These are phyloP conservation scores for Leccinum obscurum DNA, from an alignment of 768 basidiomycete species.

Conservation along the genomic window DNA sequence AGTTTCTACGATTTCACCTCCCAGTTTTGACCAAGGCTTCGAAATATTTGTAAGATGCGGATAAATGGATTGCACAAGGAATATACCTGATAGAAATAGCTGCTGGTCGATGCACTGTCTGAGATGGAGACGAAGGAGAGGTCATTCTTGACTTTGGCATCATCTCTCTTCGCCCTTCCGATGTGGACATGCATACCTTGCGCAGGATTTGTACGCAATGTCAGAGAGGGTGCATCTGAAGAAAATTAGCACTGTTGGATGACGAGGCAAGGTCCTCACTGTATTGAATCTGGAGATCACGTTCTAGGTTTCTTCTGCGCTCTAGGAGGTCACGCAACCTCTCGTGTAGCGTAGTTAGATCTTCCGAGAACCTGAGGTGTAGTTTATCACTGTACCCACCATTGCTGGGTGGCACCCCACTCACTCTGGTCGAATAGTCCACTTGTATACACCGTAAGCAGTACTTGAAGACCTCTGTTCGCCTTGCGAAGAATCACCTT, in stretches of 20 bases:
- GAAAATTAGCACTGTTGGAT: slow-evolving; percentile 10
- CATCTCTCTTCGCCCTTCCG: slow-evolving; percentile 62
- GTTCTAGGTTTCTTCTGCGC: slow-evolving; percentile 54
- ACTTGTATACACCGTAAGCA: slow-evolving; percentile 40
- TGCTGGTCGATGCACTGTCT: slow-evolving; percentile 64
- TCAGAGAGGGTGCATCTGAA: slow-evolving; percentile 69
- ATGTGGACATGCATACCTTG: slow-evolving; percentile 80
- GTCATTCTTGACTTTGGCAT: slow-evolving; percentile 45
- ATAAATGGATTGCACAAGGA: not conserved
- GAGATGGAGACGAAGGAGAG: slow-evolving; percentile 57
- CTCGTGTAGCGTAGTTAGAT: slow-evolving; percentile 50
- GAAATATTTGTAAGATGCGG: not conserved
- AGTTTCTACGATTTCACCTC: slow-evolving; percentile 62
- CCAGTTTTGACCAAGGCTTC: slow-evolving; percentile 76
- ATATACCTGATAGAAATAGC: slow-evolving; percentile 64
- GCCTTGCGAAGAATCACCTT: slow-evolving; percentile 17
- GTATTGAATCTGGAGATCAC: slow-evolving; percentile 50
- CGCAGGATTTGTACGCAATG: slow-evolving; percentile 64
- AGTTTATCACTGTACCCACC: slow-evolving; percentile 1
- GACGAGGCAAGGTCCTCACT: slow-evolving; percentile 37
- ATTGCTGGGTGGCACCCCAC: slow-evolving; percentile 11
- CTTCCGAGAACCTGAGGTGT: slow-evolving; percentile 56
- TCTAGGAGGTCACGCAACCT: slow-evolving; percentile 45
- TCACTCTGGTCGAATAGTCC: slow-evolving; percentile 70
- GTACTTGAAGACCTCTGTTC: slow-evolving; percentile 19